Percentiles rank a stretch among this genome's conserved stretches.
Conservation (phyloP, 2,329 filamentous ascomycete species). For the Pyrenochaeta sp. region DNA sequence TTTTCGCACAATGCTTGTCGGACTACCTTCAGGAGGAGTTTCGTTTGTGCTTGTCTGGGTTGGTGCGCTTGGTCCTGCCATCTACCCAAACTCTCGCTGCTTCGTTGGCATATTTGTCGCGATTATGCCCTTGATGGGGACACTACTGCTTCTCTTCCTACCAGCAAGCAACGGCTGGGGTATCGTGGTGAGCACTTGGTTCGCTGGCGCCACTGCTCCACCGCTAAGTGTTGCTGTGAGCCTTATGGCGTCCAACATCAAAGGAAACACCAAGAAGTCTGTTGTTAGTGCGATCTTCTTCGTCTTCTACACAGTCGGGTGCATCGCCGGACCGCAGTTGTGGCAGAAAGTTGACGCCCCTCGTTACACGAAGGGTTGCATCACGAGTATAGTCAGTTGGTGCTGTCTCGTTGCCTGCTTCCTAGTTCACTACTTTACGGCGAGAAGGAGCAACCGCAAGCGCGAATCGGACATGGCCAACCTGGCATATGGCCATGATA, state of each 20-base stretch:
- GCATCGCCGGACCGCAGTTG: conserved; percentile 58
- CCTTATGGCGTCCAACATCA: conserved; percentile 58
- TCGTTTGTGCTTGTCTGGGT: conserved; percentile 58
- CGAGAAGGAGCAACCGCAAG: no score
- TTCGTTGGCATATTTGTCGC: conserved; percentile 51
- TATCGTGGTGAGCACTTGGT: conserved; percentile 58
- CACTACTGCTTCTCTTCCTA: conserved; percentile 54
- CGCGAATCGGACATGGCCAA: no score
- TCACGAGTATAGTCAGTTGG: conserved; percentile 56
- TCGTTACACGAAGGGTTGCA: conserved; percentile 56
- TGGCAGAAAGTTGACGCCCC: conserved; percentile 53
- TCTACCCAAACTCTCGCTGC: conserved; percentile 52
- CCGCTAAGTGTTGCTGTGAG: conserved; percentile 34
- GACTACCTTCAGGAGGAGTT: conserved; percentile 58
- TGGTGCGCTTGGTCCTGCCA: conserved; percentile 48
- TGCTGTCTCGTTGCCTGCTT: no score
- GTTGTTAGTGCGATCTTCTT: conserved; percentile 58
- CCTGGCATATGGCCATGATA: no score
- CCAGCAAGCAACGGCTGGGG: conserved; percentile 54
- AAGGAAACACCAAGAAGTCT: conserved; percentile 61
- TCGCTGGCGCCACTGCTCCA: conserved; percentile 55
- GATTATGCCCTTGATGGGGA: conserved; percentile 55
- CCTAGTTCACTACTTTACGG: no score
- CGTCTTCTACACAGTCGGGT: conserved; percentile 58
- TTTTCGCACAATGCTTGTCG: conserved; percentile 57